phyloP scores from a whole-genome alignment of 2,329 filamentous ascomycete genomes.

The Aureobasidium vineae region DNA sequence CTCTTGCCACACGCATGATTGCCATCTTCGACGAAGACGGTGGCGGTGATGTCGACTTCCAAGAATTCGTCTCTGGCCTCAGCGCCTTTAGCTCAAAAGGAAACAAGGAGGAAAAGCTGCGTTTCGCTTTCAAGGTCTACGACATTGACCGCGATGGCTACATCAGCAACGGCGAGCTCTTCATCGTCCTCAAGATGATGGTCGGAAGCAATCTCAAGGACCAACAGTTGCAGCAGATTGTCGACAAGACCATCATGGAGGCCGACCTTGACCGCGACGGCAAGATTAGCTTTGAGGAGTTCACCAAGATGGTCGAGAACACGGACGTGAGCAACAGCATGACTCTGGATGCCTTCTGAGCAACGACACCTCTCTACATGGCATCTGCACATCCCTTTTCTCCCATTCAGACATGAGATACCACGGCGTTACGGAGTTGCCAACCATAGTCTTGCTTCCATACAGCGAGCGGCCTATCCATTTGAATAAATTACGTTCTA shows the following conservation, averaged over 20 bases:
- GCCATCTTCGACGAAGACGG: constrained; percentile 99
- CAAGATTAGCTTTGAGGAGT: constrained; percentile 99
- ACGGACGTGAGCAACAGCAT: constrained; percentile 57
- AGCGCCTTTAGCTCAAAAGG: constrained; percentile 96
- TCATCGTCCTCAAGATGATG: constrained; percentile 99
- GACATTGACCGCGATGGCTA: constrained; percentile 98
- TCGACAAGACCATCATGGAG: constrained; percentile 99
- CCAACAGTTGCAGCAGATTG: constrained; percentile 97
- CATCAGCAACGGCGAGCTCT: constrained; percentile 98
- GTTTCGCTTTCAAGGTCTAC: constrained; percentile 98
- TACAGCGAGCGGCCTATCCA: background rate
- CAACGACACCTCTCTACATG: background rate
- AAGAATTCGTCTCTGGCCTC: constrained; percentile 94
- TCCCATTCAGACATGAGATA: constrained; percentile 23
- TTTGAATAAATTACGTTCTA: background rate
- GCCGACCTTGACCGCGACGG: constrained; percentile 93
- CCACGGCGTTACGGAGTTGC: constrained; percentile 26
- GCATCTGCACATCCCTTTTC: too few species aligned
- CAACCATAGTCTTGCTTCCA: background rate
- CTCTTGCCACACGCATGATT: constrained; percentile 97
- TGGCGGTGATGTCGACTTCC: constrained; percentile 96
- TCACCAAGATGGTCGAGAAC: constrained; percentile 97
- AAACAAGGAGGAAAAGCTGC: constrained; percentile 98
- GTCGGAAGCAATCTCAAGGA: constrained; percentile 99
- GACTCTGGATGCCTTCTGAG: constrained; percentile 13